phyloP scores from a whole-genome alignment of 352 stramenopile species.

The Thraustotheca clavata region DNA sequence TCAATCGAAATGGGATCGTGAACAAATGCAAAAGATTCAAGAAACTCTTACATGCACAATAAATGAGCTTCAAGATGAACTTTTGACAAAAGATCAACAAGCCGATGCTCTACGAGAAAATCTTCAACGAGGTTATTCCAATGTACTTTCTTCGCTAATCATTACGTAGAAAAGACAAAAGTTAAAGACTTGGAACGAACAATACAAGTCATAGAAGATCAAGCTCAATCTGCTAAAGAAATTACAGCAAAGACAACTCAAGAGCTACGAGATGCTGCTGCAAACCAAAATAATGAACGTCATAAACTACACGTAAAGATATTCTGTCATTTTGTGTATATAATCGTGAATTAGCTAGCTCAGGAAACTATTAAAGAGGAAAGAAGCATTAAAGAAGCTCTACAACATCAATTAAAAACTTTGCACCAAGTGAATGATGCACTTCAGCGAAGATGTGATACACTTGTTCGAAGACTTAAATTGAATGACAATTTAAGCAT shows the following conservation, averaged over 20 bases:
- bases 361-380: conserved; percentile 42
- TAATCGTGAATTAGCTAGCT: neutral
- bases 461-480: conserved; percentile 56
- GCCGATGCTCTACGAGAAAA: neutral
- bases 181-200: conserved; percentile 52
- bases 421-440: conserved; percentile 68
- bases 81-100: conserved; percentile 50
- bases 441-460: conserved; percentile 57
- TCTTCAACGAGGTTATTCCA: neutral
- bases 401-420: conserved; percentile 58
- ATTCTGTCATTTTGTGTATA: neutral
- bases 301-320: conserved; percentile 33
- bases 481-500: conserved; percentile 20
- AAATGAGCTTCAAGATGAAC: conserved; percentile 69
- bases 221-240: conserved; percentile 27
- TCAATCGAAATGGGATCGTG: conserved; percentile 51
- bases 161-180: conserved; percentile 38
- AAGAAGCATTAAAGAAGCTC: conserved; percentile 35
- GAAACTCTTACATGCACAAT: conserved; percentile 60
- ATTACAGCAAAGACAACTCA: conserved; percentile 39
- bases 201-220: conserved; percentile 34
- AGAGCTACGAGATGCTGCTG: conserved; percentile 45
- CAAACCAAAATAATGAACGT: conserved; percentile 42
- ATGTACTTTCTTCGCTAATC: neutral
- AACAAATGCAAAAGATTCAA: conserved; percentile 65